Conservation (phyloP, 306 rosid species). For the Quercus variabilis region DNA sequence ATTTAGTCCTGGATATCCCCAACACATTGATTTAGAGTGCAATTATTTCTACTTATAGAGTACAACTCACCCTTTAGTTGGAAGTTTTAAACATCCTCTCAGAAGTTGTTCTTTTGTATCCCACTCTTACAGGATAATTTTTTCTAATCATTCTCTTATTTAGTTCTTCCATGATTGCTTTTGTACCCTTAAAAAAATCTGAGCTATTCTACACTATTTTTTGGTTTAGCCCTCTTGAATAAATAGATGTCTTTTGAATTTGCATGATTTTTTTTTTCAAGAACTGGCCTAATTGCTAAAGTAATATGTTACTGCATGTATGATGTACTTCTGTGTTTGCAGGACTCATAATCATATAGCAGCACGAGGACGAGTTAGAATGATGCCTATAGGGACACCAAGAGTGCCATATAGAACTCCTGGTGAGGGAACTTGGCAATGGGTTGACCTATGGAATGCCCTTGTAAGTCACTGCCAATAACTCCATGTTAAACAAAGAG, state of each 20-base stretch:
- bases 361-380: constrained; percentile 51
- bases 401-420: constrained; percentile 85
- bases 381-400: constrained; percentile 97
- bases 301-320: constrained; percentile 17
- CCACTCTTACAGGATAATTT: background rate
- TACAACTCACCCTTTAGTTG: background rate
- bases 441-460: constrained; percentile 99
- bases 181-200: background rate
- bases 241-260: background rate
- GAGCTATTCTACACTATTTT: background rate
- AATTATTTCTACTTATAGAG: background rate
- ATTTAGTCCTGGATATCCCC: background rate
- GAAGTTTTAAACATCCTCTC: background rate
- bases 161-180: background rate
- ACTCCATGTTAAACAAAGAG: background rate
- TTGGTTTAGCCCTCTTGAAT: background rate
- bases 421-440: constrained; percentile 88
- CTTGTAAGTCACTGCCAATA: constrained; percentile 54
- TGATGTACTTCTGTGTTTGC: constrained; percentile 18
- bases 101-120: background rate
- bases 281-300: background rate
- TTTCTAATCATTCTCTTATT: background rate
- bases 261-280: background rate
- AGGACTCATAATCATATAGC: constrained; percentile 57
- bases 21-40: background rate